Conservation (phyloP, 106 monocot genomes). For the Triglochin maritima region DNA sequence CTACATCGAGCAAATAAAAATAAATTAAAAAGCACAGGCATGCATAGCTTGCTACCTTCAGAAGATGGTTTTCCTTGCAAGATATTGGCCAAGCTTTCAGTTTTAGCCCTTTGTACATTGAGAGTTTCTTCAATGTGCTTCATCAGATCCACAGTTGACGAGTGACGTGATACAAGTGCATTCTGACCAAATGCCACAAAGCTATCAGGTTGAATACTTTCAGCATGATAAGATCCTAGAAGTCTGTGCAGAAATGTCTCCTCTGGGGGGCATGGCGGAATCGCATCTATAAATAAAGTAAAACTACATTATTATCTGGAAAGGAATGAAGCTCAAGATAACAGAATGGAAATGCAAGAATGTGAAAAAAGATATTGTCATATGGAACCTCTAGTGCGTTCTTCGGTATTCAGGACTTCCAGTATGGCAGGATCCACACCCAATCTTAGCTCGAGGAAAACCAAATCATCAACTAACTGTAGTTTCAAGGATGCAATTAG, state of each 20-base stretch:
- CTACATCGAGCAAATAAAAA: too few species aligned
- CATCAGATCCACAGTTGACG: slow-evolving; percentile 60
- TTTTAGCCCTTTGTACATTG: slow-evolving; percentile 37
- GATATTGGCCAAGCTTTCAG: slow-evolving; percentile 37
- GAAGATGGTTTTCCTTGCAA: slow-evolving; percentile 39
- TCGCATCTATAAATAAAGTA: slow-evolving; percentile 21
- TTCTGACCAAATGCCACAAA: slow-evolving; percentile 38
- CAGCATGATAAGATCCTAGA: slow-evolving; percentile 25
- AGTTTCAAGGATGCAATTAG: neutral
- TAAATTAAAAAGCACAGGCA: too few species aligned
- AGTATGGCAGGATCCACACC: slow-evolving; percentile 40
- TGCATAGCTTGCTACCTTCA: slow-evolving; percentile 41
- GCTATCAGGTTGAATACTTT: slow-evolving; percentile 11
- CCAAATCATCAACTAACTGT: slow-evolving; percentile 62
- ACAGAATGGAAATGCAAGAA: neutral
- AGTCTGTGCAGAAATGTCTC: slow-evolving; percentile 67
- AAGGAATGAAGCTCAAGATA: neutral
- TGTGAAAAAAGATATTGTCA: neutral
- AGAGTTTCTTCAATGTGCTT: slow-evolving; percentile 54
- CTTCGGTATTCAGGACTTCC: slow-evolving; percentile 43
- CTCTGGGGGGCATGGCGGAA: slow-evolving; percentile 59
- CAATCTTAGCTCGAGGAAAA: slow-evolving; percentile 51
- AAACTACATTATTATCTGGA: slow-evolving; percentile 1
- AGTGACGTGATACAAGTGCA: slow-evolving; percentile 48
- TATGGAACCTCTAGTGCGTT: slow-evolving; percentile 43